These are phyloP conservation scores for Thelephora ganbajun DNA, from an alignment of 768 basidiomycete species.

Conservation along the genomic window DNA sequence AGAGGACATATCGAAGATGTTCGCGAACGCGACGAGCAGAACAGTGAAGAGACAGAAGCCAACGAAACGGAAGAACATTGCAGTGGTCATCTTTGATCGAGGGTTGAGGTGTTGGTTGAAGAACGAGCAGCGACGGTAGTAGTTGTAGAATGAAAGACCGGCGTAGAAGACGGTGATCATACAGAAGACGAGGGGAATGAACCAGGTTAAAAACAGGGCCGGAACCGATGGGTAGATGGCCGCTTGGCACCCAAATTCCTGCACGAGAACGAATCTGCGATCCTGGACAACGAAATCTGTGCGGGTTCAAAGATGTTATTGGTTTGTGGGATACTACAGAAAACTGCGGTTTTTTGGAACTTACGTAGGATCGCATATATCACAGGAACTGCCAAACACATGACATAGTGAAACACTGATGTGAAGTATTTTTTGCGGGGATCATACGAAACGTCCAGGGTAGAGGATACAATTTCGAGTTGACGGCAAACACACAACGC, in stretches of 20 bases:
- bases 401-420: slow-evolving; percentile 11
- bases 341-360: slow-evolving; percentile 4
- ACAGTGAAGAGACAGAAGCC: slow-evolving; percentile 8
- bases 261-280: slow-evolving; percentile 17
- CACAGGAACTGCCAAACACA: slow-evolving; percentile 15
- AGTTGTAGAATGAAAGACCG: slow-evolving; percentile 14
- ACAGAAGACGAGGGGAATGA: slow-evolving; percentile 31
- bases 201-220: slow-evolving; percentile 29
- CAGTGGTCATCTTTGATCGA: neutral
- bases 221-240: slow-evolving; percentile 21
- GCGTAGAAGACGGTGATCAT: slow-evolving; percentile 26
- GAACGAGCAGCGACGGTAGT: slow-evolving; percentile 1
- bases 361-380: slow-evolving; percentile 20
- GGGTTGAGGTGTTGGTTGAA: slow-evolving; percentile 9
- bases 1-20: slow-evolving; percentile 10
- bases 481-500: neutral
- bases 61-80: slow-evolving; percentile 12
- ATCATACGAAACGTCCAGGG: neutral
- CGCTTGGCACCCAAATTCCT: slow-evolving; percentile 18
- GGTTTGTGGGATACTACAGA: neutral
- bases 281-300: slow-evolving; percentile 21
- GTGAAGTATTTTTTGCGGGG: slow-evolving; percentile 12
- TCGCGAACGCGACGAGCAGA: slow-evolving; percentile 6
- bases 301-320: too few relatives aligned
- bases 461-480: neutral